These are phyloP conservation scores for Groenewaldozyma tartarivorans DNA, from an alignment of 805 yeast genomes.

Conservation along the genomic window DNA sequence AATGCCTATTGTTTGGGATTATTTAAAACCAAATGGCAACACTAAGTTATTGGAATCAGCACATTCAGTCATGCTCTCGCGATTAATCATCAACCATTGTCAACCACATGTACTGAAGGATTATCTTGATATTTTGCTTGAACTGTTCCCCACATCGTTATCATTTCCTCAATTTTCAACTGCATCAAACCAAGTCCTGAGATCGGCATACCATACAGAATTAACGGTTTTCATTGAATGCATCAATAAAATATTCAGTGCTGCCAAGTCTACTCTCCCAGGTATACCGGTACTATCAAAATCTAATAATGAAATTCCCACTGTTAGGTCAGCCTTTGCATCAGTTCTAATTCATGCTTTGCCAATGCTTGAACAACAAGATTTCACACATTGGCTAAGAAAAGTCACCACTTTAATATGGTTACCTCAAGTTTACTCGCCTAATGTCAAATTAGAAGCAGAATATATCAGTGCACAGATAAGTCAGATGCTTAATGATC, in stretches of 20 bases:
- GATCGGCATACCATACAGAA: conserved; percentile 26
- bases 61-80: conserved; percentile 48
- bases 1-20: conserved; percentile 21
- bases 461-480: conserved; percentile 31
- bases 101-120: no score
- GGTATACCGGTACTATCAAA: neutral
- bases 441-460: conserved; percentile 26
- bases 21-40: conserved; percentile 17
- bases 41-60: conserved; percentile 44
- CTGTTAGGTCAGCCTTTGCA: conserved; percentile 40
- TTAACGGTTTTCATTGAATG: conserved; percentile 26
- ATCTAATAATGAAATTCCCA: conserved; percentile 19
- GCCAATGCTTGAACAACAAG: conserved; percentile 40
- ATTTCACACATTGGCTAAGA: conserved; percentile 39
- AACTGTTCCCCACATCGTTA: conserved; percentile 48
- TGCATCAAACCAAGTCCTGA: conserved; percentile 49
- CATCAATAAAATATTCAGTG: conserved; percentile 33
- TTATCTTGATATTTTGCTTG: conserved; percentile 39
- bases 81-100: no score
- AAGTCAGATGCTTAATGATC: conserved; percentile 49
- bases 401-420: conserved; percentile 27
- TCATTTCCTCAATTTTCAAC: conserved; percentile 47
- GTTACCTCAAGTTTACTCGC: conserved; percentile 3
- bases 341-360: conserved; percentile 40
- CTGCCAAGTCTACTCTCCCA: conserved; percentile 26